phyloP scores from a whole-genome alignment of 1,284 basidiomycete species.

The Mycosarcoma maydis region DNA sequence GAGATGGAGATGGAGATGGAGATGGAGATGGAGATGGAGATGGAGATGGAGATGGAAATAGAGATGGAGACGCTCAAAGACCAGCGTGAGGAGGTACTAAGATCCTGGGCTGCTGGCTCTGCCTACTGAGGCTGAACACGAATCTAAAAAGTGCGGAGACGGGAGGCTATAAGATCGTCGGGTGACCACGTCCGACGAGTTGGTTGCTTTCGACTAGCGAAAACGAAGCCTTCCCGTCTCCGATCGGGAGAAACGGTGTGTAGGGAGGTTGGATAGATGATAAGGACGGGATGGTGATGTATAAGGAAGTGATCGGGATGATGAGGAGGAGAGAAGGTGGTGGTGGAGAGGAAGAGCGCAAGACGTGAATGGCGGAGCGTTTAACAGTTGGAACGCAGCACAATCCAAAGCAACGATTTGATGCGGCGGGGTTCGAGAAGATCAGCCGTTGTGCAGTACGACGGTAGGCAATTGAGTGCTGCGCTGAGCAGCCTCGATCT shows the following conservation, averaged over 20 bases:
- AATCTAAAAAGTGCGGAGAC: slow-evolving; percentile 4
- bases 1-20: too few relatives aligned
- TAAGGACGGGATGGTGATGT: background rate
- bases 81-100: too few relatives aligned
- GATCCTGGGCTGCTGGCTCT: background rate
- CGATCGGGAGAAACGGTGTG: background rate
- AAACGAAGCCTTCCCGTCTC: slow-evolving; percentile 10
- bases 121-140: background rate
- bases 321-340: slow-evolving; percentile 2
- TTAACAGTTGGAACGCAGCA: background rate
- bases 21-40: too few relatives aligned
- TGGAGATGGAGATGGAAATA: too few relatives aligned
- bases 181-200: slow-evolving; percentile 44
- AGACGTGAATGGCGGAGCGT: background rate
- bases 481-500: too few relatives aligned
- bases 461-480: too few relatives aligned
- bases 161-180: slow-evolving; percentile 15
- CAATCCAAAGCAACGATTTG: too few relatives aligned
- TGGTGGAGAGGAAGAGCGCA: slow-evolving; percentile 6
- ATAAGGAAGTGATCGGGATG: background rate
- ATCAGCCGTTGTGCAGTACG: too few relatives aligned
- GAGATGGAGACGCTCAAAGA: slow-evolving; percentile 3
- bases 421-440: background rate
- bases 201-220: slow-evolving; percentile 16
- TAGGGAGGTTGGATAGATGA: background rate